Evolutionary conservation across 73 alveolate genomes (phyloP).

Genomic region (Tetrahymena thermophila): DNA sequence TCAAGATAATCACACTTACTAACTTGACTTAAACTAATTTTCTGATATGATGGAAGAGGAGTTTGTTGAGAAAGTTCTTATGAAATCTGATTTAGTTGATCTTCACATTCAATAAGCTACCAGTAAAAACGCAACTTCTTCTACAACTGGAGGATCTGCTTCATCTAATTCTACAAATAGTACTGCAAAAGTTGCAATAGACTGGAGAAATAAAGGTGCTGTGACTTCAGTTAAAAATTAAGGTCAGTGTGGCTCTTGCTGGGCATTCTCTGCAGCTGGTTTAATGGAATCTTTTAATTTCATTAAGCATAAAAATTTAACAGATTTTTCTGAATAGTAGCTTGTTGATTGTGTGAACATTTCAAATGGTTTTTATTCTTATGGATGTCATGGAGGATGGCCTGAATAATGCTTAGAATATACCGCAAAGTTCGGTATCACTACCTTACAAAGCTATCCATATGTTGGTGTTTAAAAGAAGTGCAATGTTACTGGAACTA

Average conservation of each 20-base stretch:
- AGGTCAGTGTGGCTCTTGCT: constrained; percentile 75
- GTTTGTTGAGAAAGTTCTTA: neutral
- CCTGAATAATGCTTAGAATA: constrained; percentile 15
- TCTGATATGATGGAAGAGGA: constrained; percentile 36
- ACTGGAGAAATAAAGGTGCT: constrained; percentile 51
- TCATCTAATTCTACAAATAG: too few relatives aligned
- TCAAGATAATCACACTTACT: neutral
- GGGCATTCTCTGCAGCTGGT: constrained; percentile 79
- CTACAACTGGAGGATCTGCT: neutral
- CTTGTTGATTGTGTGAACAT: constrained; percentile 63
- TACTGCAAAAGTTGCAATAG: too few relatives aligned
- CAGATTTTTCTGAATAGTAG: constrained; percentile 49
- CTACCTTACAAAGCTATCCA: constrained; percentile 24
- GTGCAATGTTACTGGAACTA: constrained; percentile 11
- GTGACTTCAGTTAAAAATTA: constrained; percentile 66
- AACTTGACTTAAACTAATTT: constrained; percentile 8
- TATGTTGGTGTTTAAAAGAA: constrained; percentile 7
- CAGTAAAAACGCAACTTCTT: too few relatives aligned
- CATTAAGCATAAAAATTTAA: constrained; percentile 5
- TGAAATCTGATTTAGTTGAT: too few relatives aligned
- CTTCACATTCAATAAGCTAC: too few relatives aligned
- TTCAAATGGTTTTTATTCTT: neutral
- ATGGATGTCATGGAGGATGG: constrained; percentile 54
- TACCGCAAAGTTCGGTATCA: constrained; percentile 2
- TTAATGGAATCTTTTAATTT: constrained; percentile 60